phyloP scores from a whole-genome alignment of 2,329 filamentous ascomycete genomes.

The Proliferodiscus dingleyae region DNA sequence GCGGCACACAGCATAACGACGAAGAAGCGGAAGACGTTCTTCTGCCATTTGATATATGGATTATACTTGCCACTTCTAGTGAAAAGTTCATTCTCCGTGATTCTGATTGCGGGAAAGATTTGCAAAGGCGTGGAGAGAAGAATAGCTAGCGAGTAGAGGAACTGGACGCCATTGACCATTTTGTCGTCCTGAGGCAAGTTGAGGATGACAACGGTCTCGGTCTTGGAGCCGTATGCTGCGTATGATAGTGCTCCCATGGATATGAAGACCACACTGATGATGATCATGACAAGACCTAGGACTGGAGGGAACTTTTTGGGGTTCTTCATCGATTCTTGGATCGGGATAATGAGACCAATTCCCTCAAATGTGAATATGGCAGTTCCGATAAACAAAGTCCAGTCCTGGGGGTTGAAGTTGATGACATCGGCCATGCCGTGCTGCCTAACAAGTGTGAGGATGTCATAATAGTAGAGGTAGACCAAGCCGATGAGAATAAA shows the following conservation, averaged over 20 bases:
- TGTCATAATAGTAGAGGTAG: constrained; percentile 94
- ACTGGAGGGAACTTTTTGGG: constrained; percentile 88
- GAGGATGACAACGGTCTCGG: constrained; percentile 91
- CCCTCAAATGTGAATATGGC: constrained; percentile 99
- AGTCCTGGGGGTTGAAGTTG: constrained; percentile 83
- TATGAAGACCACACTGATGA: constrained; percentile 87
- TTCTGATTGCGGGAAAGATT: constrained; percentile 96
- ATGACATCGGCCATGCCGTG: constrained; percentile 78
- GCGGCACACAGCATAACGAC: constrained; percentile 80
- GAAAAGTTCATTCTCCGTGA: constrained; percentile 91
- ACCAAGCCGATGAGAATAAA: constrained; percentile 91
- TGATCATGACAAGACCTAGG: constrained; percentile 85
- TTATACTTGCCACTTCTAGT: constrained; percentile 96
- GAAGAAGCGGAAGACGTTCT: constrained; percentile 94
- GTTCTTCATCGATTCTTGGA: constrained; percentile 93
- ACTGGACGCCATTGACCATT: constrained; percentile 91
- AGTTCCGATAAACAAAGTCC: constrained; percentile 97
- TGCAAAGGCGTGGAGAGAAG: constrained; percentile 91
- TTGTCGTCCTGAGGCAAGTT: constrained; percentile 95
- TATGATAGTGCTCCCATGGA: constrained; percentile 92
- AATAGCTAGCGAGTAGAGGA: constrained; percentile 97
- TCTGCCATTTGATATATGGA: constrained; percentile 98
- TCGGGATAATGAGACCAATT: constrained; percentile 94
- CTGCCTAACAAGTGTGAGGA: constrained; percentile 71
- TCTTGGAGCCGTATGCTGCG: constrained; percentile 90